Evolutionary conservation across 176 grass and related monocot genomes (phyloP), one percentile per base, ranked within the genome.

Genomic region (Oryza australiensis): DNA sequence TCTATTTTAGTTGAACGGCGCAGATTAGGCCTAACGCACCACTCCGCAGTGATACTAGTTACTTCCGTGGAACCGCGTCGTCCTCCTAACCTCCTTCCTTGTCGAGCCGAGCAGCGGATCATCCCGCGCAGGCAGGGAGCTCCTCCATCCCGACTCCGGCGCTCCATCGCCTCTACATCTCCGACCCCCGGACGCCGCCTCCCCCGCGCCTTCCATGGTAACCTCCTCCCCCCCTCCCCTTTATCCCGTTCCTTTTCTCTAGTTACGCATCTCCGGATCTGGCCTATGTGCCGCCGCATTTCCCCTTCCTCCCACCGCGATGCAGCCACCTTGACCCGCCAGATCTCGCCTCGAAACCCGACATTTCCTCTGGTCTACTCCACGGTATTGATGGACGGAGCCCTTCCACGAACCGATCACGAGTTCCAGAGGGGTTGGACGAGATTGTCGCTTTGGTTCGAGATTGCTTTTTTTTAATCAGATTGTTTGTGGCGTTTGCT

Each of bases 171-270:
- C 48, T 53, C 57, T 35, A 27, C 12, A 3, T 11, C 75, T 29
- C 59, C 24, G 34, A 35, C 34, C 24, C 35, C 76, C 77, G 28
- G 28, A 35, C 18, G 10, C 23, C 66, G 0, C n/a, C 30, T 14
- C 32, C 30, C 14, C 66, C 32, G 7, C 22, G 20, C 70, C 28
- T 27, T 10, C 28, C 42, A 83, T 83, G 81, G 71, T 83, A 74
- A 75, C 22, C 72, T 14, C 42, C 62, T 15, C 0, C 22, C 28
- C 28, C n/a, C 34, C 38, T 14, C 28, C 28, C n/a, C 34, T 23
- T 14, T 11, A 53, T 14, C 26, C 62, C 43, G 24, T 55, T 35
- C 7, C 57, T 37, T 37, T 46, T n/a, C 12, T 4, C 57, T 2
- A 55, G 13, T 9, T 20, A 53, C 53, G 22, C 53, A 0, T 2